Evolutionary conservation across 2,329 filamentous ascomycete species (phyloP), one percentile per base, ranked within the genome.

Genomic region (Davidsoniella neocaledoniae): DNA sequence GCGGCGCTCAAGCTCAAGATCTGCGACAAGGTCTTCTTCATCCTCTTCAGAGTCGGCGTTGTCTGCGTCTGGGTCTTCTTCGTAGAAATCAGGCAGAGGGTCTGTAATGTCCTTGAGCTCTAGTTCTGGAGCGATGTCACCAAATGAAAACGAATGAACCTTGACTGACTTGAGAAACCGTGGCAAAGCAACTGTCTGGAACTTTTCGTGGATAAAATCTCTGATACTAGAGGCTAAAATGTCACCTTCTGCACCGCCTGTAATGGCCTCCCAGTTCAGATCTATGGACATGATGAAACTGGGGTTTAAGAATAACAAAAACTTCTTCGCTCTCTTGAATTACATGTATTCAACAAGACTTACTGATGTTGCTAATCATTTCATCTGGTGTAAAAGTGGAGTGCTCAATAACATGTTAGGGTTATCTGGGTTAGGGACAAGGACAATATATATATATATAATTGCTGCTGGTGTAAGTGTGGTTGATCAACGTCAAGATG

Each of bases 81-180:
- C 91, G 68, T 98, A 98, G 61, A 98, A 98, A 59, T 98, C 91
- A 0, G 87, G 81, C 52, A 96, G 74, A 2, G 91, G 91, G 62
- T 98, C 88, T 58, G 90, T 93, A 54, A 98, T 88, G 63, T 96
- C 91, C 66, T 95, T 96, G 59, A 98, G 81, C 61, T 93, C 86
- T 40, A 98, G 76, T 57, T 84, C 76, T 1, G 91, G 91, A 38
- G 84, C 73, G 46, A 90, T 79, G 25, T 72, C 77, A 44, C 91
- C 91, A 63, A 98, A 95, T 55, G 90, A 81, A 66, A 98, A 98
- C 54, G 85, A 81, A 63, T 95, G 88, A 39, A 95, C 88, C 49
- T 86, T 83, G 58, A 98, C 91, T 23, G 87, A 91, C 61, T 91
- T 88, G 66, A 98, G 95, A 73, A 98, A 95, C 60, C 87, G 84